Base-by-base conservation (phyloP, 768 basidiomycete species). In the Pulveroboletus frians region DNA sequence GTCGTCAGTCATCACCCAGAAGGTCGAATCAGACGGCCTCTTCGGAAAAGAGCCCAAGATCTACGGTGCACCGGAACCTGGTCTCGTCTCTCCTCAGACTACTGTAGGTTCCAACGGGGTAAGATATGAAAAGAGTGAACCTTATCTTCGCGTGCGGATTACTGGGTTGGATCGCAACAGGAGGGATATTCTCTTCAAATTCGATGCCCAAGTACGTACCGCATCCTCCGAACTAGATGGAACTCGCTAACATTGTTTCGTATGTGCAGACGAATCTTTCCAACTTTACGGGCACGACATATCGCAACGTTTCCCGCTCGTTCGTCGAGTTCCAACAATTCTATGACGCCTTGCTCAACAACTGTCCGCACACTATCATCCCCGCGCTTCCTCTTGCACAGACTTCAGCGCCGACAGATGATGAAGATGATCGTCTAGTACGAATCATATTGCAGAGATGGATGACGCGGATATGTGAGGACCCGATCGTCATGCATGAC, bases 351-450 rank as follows among this genome's bases (percentile, higher is more conserved):
- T 78, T 95, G 58, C 79, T 92, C 27, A 79, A 85, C 59, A 92
- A 80, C 68, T 94, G 91, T 65, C 96, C 96, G 0, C 96, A 98
- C 63, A 95, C 94, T 23, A 96, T 99, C 58, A 77, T 97, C 14
- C 92, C 96, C 8, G 96, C 96, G 4, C 77, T 99, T 13, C 96
- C 96, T 1, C 77, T 98, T n/a, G 82, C 94, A 0, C 92, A 95
- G 57, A 97, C 94, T 0, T 97, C 94, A 11, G 96, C 96, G 3
- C 87, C 92, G 21, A 93, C 92, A 11, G 96, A 98, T 62, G 96
- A 98, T 70, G 96, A 98, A 69, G 96, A 99, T 67, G 96, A 98
- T 66, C 79, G 96, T 17, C 77, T 99, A 3, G 92, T 99, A 29
- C 88, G 88, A 65, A 87, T 94, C 52, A 92, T 94, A 79, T 75